Conservation (phyloP, 2,329 filamentous ascomycete genomes). For the Diaporthe ilicicola region DNA sequence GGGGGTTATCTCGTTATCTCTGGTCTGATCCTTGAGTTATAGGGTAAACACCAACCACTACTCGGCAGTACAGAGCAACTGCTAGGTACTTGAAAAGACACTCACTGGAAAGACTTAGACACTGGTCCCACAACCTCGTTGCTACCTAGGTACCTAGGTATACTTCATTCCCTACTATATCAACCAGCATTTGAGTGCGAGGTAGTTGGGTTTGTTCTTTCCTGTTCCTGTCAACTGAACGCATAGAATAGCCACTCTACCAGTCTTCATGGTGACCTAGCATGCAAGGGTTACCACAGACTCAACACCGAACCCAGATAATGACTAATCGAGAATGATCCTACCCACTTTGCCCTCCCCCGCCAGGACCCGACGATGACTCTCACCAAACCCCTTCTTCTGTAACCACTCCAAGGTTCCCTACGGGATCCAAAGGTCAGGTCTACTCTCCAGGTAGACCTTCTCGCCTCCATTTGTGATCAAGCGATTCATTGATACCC, state of each 20-base stretch:
- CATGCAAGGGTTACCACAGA: neutral
- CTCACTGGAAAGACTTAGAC: too few relatives aligned
- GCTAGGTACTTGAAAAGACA: too few relatives aligned
- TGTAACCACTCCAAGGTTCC: conserved; percentile 17
- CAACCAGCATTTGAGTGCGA: neutral
- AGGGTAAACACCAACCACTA: too few relatives aligned
- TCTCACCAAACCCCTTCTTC: neutral
- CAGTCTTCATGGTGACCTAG: neutral
- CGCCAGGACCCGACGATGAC: conserved; percentile 7
- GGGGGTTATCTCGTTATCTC: neutral
- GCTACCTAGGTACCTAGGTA: too few relatives aligned
- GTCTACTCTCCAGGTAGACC: conserved; percentile 25
- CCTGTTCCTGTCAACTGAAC: neutral
- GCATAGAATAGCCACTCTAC: neutral
- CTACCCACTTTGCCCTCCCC: conserved; percentile 20
- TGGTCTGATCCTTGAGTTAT: neutral
- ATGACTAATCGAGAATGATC: conserved; percentile 16
- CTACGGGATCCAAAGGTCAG: conserved; percentile 24
- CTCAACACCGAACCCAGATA: neutral
- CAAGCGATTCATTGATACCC: neutral
- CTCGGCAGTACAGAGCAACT: too few relatives aligned
- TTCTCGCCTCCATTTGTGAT: neutral
- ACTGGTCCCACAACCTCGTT: too few relatives aligned
- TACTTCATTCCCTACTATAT: neutral
- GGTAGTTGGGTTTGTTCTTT: neutral